Conservation (phyloP, 352 stramenopile species). For the Pilasporangium apinafurcum region DNA sequence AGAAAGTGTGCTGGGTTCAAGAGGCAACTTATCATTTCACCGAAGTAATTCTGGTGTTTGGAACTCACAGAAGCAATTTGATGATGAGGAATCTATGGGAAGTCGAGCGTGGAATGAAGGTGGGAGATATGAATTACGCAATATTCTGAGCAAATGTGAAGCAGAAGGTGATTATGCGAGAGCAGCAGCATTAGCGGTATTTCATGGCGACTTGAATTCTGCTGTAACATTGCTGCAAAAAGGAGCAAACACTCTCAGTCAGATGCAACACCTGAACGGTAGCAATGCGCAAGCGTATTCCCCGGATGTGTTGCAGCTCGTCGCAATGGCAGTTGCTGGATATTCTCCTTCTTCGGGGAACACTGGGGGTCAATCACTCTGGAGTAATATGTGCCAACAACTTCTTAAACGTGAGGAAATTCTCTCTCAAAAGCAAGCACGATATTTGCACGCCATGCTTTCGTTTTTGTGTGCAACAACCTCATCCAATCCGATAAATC, state of each 20-base stretch:
- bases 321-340: conserved; percentile 81
- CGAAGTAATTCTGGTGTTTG: conserved; percentile 63
- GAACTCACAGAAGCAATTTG: conserved; percentile 50
- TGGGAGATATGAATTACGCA: conserved; percentile 44
- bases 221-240: conserved; percentile 69
- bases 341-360: conserved; percentile 57
- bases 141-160: conserved; percentile 56
- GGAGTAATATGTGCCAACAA: conserved; percentile 73
- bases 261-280: conserved; percentile 38
- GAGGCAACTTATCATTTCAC: conserved; percentile 27
- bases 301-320: conserved; percentile 79
- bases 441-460: conserved; percentile 80
- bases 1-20: conserved; percentile 21
- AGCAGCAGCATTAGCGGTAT: conserved; percentile 69
- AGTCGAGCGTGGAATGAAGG: conserved; percentile 50
- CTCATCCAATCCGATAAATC: conserved; percentile 17
- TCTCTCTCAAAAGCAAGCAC: conserved; percentile 40
- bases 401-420: conserved; percentile 75
- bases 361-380: conserved; percentile 43
- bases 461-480: conserved; percentile 61
- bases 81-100: conserved; percentile 33
- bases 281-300: conserved; percentile 24
- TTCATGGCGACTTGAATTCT: conserved; percentile 71
- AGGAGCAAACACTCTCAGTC: conserved; percentile 52
- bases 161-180: conserved; percentile 57